phyloP scores from a whole-genome alignment of 2,329 filamentous ascomycete species.

The Xylariomycetidae sp. region DNA sequence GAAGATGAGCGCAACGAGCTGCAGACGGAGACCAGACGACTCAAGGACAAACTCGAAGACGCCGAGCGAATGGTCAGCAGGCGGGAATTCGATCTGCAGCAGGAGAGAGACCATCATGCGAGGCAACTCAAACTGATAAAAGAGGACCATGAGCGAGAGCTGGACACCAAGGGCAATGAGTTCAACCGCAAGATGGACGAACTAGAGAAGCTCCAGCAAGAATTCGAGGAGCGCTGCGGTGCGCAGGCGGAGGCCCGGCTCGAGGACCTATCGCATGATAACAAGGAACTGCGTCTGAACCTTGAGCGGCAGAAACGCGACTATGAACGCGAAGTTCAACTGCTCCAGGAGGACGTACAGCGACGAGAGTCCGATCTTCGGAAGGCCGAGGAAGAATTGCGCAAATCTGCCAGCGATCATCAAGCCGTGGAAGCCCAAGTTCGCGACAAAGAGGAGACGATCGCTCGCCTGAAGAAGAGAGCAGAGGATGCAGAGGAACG shows the following conservation, averaged over 20 bases:
- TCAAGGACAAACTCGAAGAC: conserved; percentile 64
- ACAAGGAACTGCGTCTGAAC: conserved; percentile 55
- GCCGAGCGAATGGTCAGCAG: conserved; percentile 47
- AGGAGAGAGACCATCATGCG: conserved; percentile 28
- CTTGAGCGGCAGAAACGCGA: conserved; percentile 46
- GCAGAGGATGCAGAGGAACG: conserved; percentile 24
- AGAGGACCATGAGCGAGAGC: conserved; percentile 38
- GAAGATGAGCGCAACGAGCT: conserved; percentile 42
- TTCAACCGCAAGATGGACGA: conserved; percentile 43
- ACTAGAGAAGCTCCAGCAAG: conserved; percentile 46
- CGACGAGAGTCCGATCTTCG: conserved; percentile 49
- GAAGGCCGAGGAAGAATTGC: conserved; percentile 39
- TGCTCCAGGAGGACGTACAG: conserved; percentile 40
- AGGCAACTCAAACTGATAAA: conserved; percentile 19
- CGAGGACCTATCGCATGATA: conserved; percentile 45
- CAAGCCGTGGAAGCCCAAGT: conserved; percentile 18
- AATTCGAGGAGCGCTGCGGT: conserved; percentile 34
- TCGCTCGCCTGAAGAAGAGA: conserved; percentile 21
- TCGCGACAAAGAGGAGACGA: conserved; percentile 22
- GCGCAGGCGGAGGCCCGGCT: conserved; percentile 22
- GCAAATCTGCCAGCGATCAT: conserved; percentile 16
- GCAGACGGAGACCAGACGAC: conserved; percentile 37
- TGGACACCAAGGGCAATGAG: conserved; percentile 48
- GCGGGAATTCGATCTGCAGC: conserved; percentile 35
- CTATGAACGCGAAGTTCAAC: conserved; percentile 32